Conservation (phyloP, 305 asterid genomes). For the Ajuga reptans region DNA sequence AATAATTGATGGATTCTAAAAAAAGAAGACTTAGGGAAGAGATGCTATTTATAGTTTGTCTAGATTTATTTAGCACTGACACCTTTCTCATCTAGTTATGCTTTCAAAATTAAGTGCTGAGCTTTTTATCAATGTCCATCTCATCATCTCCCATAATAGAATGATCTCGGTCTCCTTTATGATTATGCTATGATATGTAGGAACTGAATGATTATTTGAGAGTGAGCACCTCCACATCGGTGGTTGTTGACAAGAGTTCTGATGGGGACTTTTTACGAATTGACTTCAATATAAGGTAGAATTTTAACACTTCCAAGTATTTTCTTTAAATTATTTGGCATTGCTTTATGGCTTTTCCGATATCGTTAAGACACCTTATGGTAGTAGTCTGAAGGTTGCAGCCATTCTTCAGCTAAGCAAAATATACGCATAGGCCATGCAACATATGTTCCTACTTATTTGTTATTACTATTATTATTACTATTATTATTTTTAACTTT, state of each 20-base stretch:
- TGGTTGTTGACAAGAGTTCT: constrained; percentile 75
- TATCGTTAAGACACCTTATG: background rate
- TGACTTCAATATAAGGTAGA: constrained; percentile 80
- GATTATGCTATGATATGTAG: constrained; percentile 40
- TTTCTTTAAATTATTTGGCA: background rate
- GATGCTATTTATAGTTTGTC: constrained; percentile 3
- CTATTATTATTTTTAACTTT: background rate
- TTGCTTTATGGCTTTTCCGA: background rate
- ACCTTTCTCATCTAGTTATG: background rate
- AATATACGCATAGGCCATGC: background rate
- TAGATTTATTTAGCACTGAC: background rate
- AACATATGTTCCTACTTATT: background rate
- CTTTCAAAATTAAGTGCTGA: background rate
- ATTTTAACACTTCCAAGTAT: background rate
- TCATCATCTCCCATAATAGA: background rate
- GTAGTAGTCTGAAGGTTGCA: constrained; percentile 2
- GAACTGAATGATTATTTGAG: constrained; percentile 67
- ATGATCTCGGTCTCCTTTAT: background rate
- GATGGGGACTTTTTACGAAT: constrained; percentile 81
- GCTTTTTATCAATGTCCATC: background rate
- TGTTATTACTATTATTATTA: background rate
- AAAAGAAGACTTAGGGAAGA: background rate
- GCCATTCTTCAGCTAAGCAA: background rate
- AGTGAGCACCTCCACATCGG: constrained; percentile 59
- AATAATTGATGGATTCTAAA: background rate